Conservation (phyloP, 306 rosid genomes). For the Cucurbita pepo region DNA sequence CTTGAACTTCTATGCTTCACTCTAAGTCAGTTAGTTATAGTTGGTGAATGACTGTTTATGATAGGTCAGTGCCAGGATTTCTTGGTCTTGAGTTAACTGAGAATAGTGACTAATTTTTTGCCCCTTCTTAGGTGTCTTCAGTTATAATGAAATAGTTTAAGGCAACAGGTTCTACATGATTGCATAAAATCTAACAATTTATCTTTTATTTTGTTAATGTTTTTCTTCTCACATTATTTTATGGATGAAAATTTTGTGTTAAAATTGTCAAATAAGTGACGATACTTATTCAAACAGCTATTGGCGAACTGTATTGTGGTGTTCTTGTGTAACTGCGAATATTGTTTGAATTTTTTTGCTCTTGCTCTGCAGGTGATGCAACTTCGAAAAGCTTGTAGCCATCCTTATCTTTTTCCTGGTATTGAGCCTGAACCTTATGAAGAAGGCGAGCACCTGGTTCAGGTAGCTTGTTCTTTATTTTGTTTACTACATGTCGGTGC, state of each 20-base stretch:
- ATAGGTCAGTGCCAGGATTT: neutral
- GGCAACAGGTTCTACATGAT: neutral
- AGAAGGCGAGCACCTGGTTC: conserved; percentile 94
- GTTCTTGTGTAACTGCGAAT: neutral
- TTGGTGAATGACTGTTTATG: neutral
- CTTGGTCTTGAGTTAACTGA: neutral
- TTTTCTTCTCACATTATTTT: neutral
- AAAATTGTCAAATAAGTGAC: neutral
- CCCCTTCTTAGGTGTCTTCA: neutral
- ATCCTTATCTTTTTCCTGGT: conserved; percentile 92
- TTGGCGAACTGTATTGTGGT: neutral
- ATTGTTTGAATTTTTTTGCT: neutral
- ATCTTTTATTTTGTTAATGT: neutral
- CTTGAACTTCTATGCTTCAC: neutral
- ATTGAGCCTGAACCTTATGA: conserved; percentile 95
- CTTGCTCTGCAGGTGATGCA: conserved; percentile 53
- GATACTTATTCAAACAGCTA: neutral
- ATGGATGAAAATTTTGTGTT: neutral
- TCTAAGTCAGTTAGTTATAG: neutral
- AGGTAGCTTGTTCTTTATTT: conserved; percentile 27
- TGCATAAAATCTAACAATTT: neutral
- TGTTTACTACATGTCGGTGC: neutral
- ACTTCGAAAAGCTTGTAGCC: conserved; percentile 83
- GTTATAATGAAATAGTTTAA: neutral
- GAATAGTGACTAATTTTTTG: neutral